Percentiles rank a stretch among this genome's conserved stretches.
Evolutionary conservation across 805 yeast genomes (phyloP).

Genomic region (Wickerhamiella azyma): DNA sequence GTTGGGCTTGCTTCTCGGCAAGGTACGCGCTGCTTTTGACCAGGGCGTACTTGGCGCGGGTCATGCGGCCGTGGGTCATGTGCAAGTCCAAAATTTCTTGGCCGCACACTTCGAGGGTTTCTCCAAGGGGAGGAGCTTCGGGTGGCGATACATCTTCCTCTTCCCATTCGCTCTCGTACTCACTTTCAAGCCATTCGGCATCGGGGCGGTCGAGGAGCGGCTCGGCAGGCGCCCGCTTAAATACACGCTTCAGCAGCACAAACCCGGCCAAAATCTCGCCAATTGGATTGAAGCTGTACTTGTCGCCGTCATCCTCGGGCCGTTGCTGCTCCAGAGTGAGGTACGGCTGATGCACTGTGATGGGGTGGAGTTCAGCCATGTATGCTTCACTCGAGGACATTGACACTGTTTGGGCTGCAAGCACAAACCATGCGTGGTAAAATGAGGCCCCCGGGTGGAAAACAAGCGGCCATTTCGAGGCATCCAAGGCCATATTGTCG

Average conservation of each 20-base stretch:
- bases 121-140: neutral
- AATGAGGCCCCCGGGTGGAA: neutral
- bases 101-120: neutral
- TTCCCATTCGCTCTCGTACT: conserved; percentile 1
- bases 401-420: neutral
- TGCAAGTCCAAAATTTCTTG: neutral
- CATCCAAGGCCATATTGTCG: neutral
- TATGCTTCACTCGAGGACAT: neutral
- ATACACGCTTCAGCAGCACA: neutral
- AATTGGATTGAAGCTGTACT: neutral
- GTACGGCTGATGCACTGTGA: neutral
- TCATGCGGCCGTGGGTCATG: neutral
- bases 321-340: neutral
- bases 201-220: neutral
- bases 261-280: neutral
- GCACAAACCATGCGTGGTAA: neutral
- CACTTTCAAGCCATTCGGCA: neutral
- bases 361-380: neutral
- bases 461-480: neutral
- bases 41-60: neutral
- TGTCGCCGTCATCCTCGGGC: neutral
- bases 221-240: neutral
- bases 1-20: neutral
- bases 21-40: neutral
- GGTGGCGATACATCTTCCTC: neutral